Evolutionary conservation across 306 rosid genomes (phyloP).

Genomic region (Castanopsis chinensis): DNA sequence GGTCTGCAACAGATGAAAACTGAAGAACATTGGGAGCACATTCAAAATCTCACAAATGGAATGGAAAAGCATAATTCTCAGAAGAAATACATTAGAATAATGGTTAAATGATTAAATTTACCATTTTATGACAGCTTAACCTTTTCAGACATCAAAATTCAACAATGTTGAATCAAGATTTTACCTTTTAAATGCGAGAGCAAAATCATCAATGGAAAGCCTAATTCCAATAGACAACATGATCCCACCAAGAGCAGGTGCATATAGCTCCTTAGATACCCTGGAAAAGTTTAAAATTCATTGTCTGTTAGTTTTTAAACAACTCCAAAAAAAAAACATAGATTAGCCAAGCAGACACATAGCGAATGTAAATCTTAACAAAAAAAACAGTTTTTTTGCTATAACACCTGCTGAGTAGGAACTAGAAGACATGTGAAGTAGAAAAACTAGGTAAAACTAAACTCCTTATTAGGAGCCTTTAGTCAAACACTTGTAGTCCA

Average conservation of each 20-base stretch:
- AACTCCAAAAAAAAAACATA: neutral
- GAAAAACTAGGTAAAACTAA: neutral
- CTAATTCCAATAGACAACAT: slow-evolving; percentile 93
- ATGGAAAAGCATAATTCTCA: neutral
- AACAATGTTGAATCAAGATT: slow-evolving; percentile 12
- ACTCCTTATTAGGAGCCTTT: slow-evolving; percentile 21
- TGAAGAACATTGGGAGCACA: slow-evolving; percentile 28
- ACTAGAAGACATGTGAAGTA: neutral
- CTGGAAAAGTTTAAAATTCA: slow-evolving; percentile 44
- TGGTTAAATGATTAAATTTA: too few relatives aligned
- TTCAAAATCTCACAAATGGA: slow-evolving; percentile 22
- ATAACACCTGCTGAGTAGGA: neutral
- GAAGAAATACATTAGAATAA: neutral
- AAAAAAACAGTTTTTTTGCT: neutral
- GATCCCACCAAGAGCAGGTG: slow-evolving; percentile 99
- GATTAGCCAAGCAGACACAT: neutral
- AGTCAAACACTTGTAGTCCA: slow-evolving; percentile 42
- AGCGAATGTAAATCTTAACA: neutral
- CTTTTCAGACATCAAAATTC: too few relatives aligned
- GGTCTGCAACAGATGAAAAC: slow-evolving; percentile 66
- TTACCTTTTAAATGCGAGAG: slow-evolving; percentile 88
- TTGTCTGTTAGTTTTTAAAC: slow-evolving; percentile 24
- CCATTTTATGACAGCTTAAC: too few relatives aligned
- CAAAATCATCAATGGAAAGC: slow-evolving; percentile 84
- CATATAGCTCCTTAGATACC: slow-evolving; percentile 93